Evolutionary conservation across 495 filamentous ascomycete species (phyloP), one percentile per base, ranked within the genome.

Genomic region (Aspergillus carlsbadensis): DNA sequence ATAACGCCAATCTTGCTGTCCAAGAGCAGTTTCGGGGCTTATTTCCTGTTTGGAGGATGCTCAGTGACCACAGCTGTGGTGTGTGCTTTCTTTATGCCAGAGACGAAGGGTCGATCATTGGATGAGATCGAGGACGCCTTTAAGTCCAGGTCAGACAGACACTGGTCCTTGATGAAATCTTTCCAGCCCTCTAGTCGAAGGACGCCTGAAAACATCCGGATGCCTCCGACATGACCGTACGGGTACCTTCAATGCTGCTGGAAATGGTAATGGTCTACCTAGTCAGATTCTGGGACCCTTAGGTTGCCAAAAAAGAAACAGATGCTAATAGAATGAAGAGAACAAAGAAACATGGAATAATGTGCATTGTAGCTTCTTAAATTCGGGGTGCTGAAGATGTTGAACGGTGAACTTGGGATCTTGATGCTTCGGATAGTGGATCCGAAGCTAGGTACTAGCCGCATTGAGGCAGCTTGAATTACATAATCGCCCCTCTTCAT

Each of bases 1-100:
- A 76, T 78, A 5, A 85, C 85, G 0, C 87, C 86, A 0, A 78
- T 87, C 7, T 69, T 90, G 14, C 69, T 89, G 13, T 78, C 79
- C 0, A 75, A 74, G 5, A 82, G 76, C 6, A 75, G 72, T 6
- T 86, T 66, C 37, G 83, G 81, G 1, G 78, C 79, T 0, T 87
- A 87, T 61, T 87, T 87, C 47, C 63, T 87, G 8, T 87, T 83
- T 55, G 85, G 81, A 20, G 67, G 72, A 7, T 75, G 70, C 40
- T 66, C 78, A 2, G 50, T 83, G 13, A 54, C 78, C 22, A 83
- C 83, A 0, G 75, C 78, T 0, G 34, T 70, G 11, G 75, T 86
- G 0, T 79, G 81, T 45, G 65, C 70, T 5, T 33, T 77, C 0
- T 82, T 70, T 42, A 87, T 87, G 83, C 83, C 81, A 2, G 84